Conservation (phyloP, 352 stramenopile genomes). For the Globisporangium apiculatum region DNA sequence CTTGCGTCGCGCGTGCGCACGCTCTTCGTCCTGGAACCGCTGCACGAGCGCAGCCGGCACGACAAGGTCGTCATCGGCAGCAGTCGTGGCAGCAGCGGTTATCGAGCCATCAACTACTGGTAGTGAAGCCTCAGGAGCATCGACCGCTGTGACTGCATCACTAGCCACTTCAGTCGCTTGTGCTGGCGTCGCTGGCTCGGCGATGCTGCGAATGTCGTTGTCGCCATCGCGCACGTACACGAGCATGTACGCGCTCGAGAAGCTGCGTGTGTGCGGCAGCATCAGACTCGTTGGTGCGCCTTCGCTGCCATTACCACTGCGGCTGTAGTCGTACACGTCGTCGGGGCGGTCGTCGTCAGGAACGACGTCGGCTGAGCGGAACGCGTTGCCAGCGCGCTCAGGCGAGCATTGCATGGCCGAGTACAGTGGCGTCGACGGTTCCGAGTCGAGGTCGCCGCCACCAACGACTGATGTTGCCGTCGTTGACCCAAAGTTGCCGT, state of each 20-base stretch:
- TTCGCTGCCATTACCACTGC: conserved; percentile 12
- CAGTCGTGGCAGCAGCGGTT: not conserved
- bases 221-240: conserved; percentile 78
- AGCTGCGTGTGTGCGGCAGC: conserved; percentile 52
- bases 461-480: not conserved
- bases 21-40: conserved; percentile 79
- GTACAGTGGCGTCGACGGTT: conserved; percentile 42
- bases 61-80: conserved; percentile 15
- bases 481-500: conserved; percentile 49
- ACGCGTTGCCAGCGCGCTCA: conserved; percentile 24
- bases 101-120: no score
- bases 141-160: no score
- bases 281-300: conserved; percentile 26
- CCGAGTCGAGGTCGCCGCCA: conserved; percentile 10
- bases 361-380: conserved; percentile 33
- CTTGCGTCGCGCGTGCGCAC: conserved; percentile 56
- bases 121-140: no score
- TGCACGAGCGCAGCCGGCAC: conserved; percentile 50
- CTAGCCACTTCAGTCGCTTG: not conserved
- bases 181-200: not conserved
- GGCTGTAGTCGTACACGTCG: conserved; percentile 41
- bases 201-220: conserved; percentile 63
- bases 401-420: conserved; percentile 43
- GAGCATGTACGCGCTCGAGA: conserved; percentile 86
- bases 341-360: conserved; percentile 10